Percentiles rank a stretch among this genome's conserved stretches.
These are phyloP conservation scores for Paecilomyces sp. DNA, from an alignment of 2,329 filamentous ascomycete species.

Conservation along the genomic window DNA sequence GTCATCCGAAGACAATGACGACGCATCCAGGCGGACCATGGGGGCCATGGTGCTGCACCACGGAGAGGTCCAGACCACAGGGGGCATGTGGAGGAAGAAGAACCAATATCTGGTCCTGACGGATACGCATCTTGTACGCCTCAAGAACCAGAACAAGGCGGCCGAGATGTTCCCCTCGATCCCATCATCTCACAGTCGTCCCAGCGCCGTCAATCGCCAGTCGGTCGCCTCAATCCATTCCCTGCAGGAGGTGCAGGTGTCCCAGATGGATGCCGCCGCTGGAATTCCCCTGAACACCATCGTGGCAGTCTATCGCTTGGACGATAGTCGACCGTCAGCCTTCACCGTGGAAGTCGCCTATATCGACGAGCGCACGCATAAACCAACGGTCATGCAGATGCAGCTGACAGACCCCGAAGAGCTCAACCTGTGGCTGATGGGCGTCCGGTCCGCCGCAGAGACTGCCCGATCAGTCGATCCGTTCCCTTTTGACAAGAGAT, in stretches of 20 bases:
- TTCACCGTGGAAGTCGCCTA: constrained; percentile 63
- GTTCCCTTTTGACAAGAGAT: constrained; percentile 49
- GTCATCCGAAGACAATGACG: constrained; percentile 43
- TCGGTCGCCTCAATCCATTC: constrained; percentile 55
- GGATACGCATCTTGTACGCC: constrained; percentile 60
- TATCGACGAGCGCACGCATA: constrained; percentile 56
- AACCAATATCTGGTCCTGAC: constrained; percentile 66
- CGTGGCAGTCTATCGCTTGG: constrained; percentile 59
- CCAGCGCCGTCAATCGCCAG: constrained; percentile 46
- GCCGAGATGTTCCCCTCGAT: constrained; percentile 55
- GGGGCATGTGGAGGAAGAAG: constrained; percentile 64
- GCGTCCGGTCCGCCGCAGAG: constrained; percentile 54
- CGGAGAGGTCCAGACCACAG: constrained; percentile 64
- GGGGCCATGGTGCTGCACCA: constrained; percentile 53
- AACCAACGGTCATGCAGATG: constrained; percentile 56
- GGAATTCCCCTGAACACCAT: constrained; percentile 58
- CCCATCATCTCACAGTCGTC: constrained; percentile 30
- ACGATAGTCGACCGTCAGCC: constrained; percentile 56
- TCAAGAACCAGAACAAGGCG: constrained; percentile 61
- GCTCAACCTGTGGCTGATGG: constrained; percentile 57
- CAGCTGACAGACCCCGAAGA: constrained; percentile 60
- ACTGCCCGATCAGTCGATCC: constrained; percentile 47
- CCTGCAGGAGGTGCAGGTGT: constrained; percentile 54
- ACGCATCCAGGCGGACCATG: constrained; percentile 29
- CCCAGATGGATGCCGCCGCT: constrained; percentile 46